Conservation (phyloP, 2,329 filamentous ascomycete genomes). For the Shiraia sp. region DNA sequence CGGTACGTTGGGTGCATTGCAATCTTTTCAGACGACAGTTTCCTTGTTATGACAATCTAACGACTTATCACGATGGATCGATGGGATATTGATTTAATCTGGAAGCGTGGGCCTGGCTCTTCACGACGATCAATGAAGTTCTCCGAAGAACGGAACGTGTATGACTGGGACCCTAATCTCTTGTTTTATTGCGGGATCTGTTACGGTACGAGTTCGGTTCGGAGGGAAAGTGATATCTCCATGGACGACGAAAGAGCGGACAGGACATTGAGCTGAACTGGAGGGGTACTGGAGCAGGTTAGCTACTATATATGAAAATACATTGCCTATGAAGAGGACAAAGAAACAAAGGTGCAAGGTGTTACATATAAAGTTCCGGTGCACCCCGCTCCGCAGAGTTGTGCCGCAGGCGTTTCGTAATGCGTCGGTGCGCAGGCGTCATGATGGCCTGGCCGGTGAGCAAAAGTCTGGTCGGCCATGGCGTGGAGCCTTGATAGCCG, state of each 20-base stretch:
- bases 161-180: conserved; percentile 23
- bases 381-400: conserved; percentile 22
- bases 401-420: conserved; percentile 33
- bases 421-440: conserved; percentile 28
- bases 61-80: conserved; percentile 24
- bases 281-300: conserved; percentile 19
- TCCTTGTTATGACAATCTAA: conserved; percentile 33
- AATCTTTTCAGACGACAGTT: conserved; percentile 11
- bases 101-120: conserved; percentile 14
- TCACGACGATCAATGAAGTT: conserved; percentile 25
- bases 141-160: conserved; percentile 26
- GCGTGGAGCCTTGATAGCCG: conserved; percentile 10
- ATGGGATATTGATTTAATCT: conserved; percentile 9
- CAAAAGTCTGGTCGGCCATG: conserved; percentile 16
- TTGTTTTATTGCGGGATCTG: conserved; percentile 20
- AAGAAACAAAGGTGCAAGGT: conserved; percentile 14
- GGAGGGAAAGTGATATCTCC: conserved; percentile 6
- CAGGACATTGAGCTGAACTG: too few relatives aligned
- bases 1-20: conserved; percentile 22
- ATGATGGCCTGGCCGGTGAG: conserved; percentile 17
- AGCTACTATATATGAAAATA: conserved; percentile 25
- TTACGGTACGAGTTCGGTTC: conserved; percentile 13
- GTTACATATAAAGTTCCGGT: conserved; percentile 23
- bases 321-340: conserved; percentile 7
- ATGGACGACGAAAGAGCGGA: conserved; percentile 10